Conservation (phyloP, 257 asterid genomes). For the Mitragyna speciosa region DNA sequence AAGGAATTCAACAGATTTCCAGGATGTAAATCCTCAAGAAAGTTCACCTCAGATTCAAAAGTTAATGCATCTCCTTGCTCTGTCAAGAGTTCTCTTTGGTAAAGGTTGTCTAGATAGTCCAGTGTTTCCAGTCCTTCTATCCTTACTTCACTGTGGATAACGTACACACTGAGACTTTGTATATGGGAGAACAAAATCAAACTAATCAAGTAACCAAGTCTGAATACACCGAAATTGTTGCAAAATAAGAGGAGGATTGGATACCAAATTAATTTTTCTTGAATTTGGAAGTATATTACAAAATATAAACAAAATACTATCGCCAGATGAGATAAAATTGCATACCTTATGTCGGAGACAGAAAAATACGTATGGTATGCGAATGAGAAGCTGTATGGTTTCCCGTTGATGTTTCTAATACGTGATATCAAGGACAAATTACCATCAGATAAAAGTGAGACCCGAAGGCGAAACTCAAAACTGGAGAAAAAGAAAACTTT, state of each 20-base stretch:
- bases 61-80: slow-evolving; percentile 97
- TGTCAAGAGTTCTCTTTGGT: slow-evolving; percentile 72
- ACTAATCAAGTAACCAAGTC: not conserved
- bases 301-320: not conserved
- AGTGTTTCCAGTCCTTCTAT: slow-evolving; percentile 91
- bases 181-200: not conserved
- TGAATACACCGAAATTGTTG: not conserved
- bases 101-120: slow-evolving; percentile 87
- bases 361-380: slow-evolving; percentile 81
- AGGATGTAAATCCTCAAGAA: not conserved
- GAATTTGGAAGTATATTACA: not conserved
- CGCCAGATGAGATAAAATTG: not conserved
- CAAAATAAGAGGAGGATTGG: not conserved
- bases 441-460: slow-evolving; percentile 72
- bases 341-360: slow-evolving; percentile 88
- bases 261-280: not conserved
- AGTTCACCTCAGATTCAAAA: slow-evolving; percentile 84
- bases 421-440: slow-evolving; percentile 82
- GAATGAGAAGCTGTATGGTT: slow-evolving; percentile 87
- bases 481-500: slow-evolving; percentile 36
- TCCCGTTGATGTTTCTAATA: slow-evolving; percentile 74
- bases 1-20: not conserved
- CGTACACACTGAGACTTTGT: not conserved
- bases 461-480: slow-evolving; percentile 81
- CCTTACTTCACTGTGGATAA: slow-evolving; percentile 74